These are phyloP conservation scores for Daldinia eschscholtzii DNA, from an alignment of 2,329 filamentous ascomycete species.

Conservation along the genomic window DNA sequence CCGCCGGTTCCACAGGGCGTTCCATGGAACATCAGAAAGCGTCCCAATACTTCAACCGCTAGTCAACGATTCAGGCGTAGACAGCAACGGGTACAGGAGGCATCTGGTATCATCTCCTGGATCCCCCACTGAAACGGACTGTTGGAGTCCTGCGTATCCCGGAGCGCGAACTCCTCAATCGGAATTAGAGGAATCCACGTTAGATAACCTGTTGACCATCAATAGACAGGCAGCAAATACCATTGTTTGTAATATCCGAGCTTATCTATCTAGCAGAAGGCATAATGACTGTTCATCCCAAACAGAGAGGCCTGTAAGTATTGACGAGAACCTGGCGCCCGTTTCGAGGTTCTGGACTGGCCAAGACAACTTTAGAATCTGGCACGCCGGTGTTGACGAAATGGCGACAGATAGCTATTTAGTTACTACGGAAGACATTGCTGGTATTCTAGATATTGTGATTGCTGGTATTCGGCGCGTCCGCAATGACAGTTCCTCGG, in stretches of 20 bases:
- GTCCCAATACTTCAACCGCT: constrained; percentile 30
- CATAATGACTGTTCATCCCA: constrained; percentile 33
- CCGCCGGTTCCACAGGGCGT: constrained; percentile 22
- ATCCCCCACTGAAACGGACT: constrained; percentile 28
- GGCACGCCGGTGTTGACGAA: not conserved
- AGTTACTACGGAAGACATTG: constrained; percentile 48
- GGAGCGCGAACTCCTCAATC: constrained; percentile 25
- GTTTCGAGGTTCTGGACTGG: constrained; percentile 6
- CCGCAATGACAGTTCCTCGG: constrained; percentile 30
- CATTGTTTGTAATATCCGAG: constrained; percentile 47
- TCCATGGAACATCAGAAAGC: constrained; percentile 31
- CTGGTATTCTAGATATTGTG: constrained; percentile 51
- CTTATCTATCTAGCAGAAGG: constrained; percentile 45
- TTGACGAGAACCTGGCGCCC: constrained; percentile 31
- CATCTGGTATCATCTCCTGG: constrained; percentile 27
- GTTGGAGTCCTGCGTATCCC: constrained; percentile 31
- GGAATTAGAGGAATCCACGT: constrained; percentile 6
- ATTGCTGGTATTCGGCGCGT: constrained; percentile 44
- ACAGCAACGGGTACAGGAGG: constrained; percentile 7
- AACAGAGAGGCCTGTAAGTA: not conserved
- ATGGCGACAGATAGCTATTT: constrained; percentile 43
- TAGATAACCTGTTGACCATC: constrained; percentile 29
- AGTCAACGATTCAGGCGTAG: constrained; percentile 1
- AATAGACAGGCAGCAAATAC: constrained; percentile 39
- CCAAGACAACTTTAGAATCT: not conserved